These are phyloP conservation scores for Cladophialophora chaetospira DNA, from an alignment of 2,329 filamentous ascomycete species.

Conservation along the genomic window DNA sequence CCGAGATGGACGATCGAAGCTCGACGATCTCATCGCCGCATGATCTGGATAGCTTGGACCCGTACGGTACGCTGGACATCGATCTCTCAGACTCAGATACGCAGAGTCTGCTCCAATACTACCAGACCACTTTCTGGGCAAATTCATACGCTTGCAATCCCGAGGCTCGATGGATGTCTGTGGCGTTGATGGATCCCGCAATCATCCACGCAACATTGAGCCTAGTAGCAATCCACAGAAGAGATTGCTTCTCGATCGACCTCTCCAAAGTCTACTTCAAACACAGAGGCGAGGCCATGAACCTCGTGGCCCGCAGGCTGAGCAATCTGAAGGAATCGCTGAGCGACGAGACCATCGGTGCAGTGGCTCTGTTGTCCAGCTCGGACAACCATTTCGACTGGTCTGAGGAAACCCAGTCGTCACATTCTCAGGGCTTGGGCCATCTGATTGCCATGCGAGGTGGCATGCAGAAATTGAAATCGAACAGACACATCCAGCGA, in stretches of 20 bases:
- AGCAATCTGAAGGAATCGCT: constrained; percentile 8
- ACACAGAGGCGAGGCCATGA: constrained; percentile 24
- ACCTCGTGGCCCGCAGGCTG: constrained; percentile 12
- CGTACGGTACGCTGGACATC: constrained; percentile 13
- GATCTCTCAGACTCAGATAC: constrained; percentile 16
- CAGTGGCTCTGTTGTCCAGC: constrained; percentile 22
- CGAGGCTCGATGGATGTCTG: constrained; percentile 22
- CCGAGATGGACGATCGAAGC: not conserved
- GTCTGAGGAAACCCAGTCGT: constrained; percentile 9
- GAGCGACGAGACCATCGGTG: constrained; percentile 19
- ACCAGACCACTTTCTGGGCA: constrained; percentile 21
- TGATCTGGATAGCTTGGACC: constrained; percentile 20
- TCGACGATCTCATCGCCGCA: constrained; percentile 2
- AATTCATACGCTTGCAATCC: constrained; percentile 26
- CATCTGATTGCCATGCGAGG: constrained; percentile 16
- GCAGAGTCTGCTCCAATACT: constrained; percentile 21
- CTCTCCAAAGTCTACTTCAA: constrained; percentile 20
- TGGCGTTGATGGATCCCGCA: constrained; percentile 22
- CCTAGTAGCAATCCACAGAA: constrained; percentile 23
- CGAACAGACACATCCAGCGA: constrained; percentile 18
- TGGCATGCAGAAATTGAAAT: constrained; percentile 17
- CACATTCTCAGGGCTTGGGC: constrained; percentile 15
- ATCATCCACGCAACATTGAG: constrained; percentile 25
- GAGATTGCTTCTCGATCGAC: constrained; percentile 18
- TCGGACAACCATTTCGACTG: constrained; percentile 25